Percentiles rank a stretch among this genome's conserved stretches.
These are phyloP conservation scores for Corylus americana DNA, from an alignment of 306 rosid species.

Conservation along the genomic window DNA sequence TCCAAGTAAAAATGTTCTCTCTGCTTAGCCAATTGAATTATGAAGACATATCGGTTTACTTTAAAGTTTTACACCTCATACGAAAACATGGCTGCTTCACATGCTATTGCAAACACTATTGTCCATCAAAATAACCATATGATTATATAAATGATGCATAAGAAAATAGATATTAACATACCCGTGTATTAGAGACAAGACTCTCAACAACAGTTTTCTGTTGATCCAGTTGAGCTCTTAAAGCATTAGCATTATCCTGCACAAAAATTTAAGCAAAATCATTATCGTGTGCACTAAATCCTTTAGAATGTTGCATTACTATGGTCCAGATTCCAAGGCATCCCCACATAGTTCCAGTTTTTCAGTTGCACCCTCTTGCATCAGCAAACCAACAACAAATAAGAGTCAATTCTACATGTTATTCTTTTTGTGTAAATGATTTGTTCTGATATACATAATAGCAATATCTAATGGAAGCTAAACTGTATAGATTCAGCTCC, in stretches of 20 bases:
- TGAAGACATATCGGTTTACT: neutral
- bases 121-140: conserved; percentile 1
- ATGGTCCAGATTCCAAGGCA: conserved; percentile 17
- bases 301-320: neutral
- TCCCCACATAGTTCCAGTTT: conserved; percentile 1
- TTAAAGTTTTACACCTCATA: neutral
- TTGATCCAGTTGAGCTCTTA: conserved; percentile 95
- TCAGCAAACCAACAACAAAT: conserved; percentile 20
- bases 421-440: neutral
- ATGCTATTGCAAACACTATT: neutral
- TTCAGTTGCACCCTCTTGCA: conserved; percentile 26
- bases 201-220: conserved; percentile 90
- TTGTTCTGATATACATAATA: neutral
- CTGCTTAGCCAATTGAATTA: neutral
- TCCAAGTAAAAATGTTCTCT: neutral
- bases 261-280: conserved; percentile 27
- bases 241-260: conserved; percentile 92
- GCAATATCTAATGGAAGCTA: conserved; percentile 17
- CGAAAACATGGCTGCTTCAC: neutral
- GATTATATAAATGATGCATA: conserved; percentile 3
- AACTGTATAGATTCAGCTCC: conserved; percentile 10
- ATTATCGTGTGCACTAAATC: neutral
- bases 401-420: conserved; percentile 1
- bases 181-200: conserved; percentile 92
- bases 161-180: conserved; percentile 34